Base-by-base conservation (phyloP, 495 filamentous ascomycete species). In the Penicillium taxi region DNA sequence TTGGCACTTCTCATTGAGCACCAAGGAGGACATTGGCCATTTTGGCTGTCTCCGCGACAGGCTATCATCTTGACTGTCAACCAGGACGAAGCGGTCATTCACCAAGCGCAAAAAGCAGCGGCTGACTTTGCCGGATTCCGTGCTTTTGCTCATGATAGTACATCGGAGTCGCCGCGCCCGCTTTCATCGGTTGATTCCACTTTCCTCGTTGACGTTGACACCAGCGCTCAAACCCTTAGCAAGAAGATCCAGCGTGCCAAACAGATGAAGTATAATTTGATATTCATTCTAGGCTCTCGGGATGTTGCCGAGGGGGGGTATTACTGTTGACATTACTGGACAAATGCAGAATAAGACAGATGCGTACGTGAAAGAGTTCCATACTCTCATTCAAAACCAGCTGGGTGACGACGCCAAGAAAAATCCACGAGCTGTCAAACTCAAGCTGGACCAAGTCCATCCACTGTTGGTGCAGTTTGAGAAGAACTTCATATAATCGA, bases 31-130 rank as follows among this genome's bases (percentile, higher is more conserved):
- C 76, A 71, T 37, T 93, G 84, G 79, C 89, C 89, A 4, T 89
- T 94, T 56, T 96, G 89, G 89, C 64, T 96, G 18, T 88, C 84
- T 26, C 89, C 89, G 2, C 75, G 79, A 5, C 89, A 91, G 52
- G 77, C 76, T 18, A 77, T 86, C 29, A 74, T 96, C 28, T 47
- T 94, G 26, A 86, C 86, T 0, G 75, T 94, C 22, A 82, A 80
- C 41, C 70, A 82, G 45, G 73, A 69, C 21, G 64, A 72, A 22
- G 63, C 67, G 0, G 73, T 88, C 8, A 42, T 82, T 23, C 53
- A 59, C 2, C 75, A 72, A 45, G 82, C 84, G 1, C 52, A 69
- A 19, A 45, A 69, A 17, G 69, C 64, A 22, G 48, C 55, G 9
- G 48, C 59, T 26, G 43, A 55, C 37, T 49, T 70, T 37, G 52